Evolutionary conservation across 768 basidiomycete species (phyloP), one percentile per base, ranked within the genome.

Genomic region (Boletus fagicola): DNA sequence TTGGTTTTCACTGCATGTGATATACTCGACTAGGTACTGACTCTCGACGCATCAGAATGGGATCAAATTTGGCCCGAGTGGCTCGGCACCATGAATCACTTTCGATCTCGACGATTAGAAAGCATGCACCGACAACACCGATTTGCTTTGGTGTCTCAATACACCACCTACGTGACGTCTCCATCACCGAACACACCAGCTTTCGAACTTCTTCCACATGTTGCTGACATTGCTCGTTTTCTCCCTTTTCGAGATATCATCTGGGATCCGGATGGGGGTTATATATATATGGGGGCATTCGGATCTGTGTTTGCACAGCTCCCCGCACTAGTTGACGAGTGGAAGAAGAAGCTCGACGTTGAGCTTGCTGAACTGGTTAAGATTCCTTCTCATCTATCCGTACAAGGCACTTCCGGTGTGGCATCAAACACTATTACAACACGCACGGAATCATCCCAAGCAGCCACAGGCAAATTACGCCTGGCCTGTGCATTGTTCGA

Each of bases 121-220:
- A 7, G 3, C 10, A 53, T 51, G 16, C 12, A 10, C 44, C 11
- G 5, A 11, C 5, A 35, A 15, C 62, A 62, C 12, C 57, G 58
- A 49, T 18, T 1, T 2, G 10, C 36, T 13, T n/a, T 65, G 40
- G 39, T 28, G 9, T 8, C 15, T 0, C 45, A 42, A 43, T 65
- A 68, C 24, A 39, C 4, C 13, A 40, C 49, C 49, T 26, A 50
- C 6, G 35, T 50, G 24, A 26, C 9, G 5, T 16, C 16, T 10
- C 49, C 13, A 9, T 8, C 49, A 11, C 16, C 12, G 33, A 24
- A 36, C 22, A 2, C 31, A 3, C 49, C 22, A 36, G n/a, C 33
- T 1, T 58, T 54, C 3, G 52, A 42, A 18, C 51, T 62, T 12
- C 52, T 62, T 36, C 63, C 64, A 26, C 48, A 58, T 4, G 45